Conservation (phyloP, 495 filamentous ascomycete genomes). For the Pyronema domesticum region DNA sequence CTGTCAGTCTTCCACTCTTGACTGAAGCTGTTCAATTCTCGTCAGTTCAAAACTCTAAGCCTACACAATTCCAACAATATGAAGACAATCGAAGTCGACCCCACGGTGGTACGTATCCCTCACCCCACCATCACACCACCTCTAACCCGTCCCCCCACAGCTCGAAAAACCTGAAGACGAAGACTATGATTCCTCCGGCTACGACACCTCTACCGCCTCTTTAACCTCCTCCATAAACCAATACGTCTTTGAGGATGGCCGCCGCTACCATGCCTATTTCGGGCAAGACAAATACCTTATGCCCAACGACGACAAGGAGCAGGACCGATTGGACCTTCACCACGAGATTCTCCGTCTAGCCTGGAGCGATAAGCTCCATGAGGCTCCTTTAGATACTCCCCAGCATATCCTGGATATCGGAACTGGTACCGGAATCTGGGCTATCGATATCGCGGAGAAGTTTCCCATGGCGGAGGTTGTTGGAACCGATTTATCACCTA, state of each 20-base stretch:
- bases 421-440: conserved; percentile 82
- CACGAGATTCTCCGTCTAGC: conserved; percentile 12
- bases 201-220: neutral
- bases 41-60: no score
- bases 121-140: neutral
- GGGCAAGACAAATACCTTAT: neutral
- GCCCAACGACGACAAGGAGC: neutral
- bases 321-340: conserved; percentile 7
- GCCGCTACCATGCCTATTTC: neutral
- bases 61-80: no score
- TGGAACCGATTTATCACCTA: conserved; percentile 47
- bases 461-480: conserved; percentile 44
- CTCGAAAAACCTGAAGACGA: neutral
- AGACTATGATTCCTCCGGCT: neutral
- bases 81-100: neutral
- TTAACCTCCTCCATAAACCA: neutral
- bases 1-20: no score
- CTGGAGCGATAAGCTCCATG: conserved; percentile 29
- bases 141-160: neutral
- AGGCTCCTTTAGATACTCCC: conserved; percentile 26
- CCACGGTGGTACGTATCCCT: neutral
- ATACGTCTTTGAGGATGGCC: neutral
- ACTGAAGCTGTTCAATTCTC: no score
- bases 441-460: conserved; percentile 64
- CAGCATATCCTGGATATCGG: conserved; percentile 45